Evolutionary conservation across 352 stramenopile species (phyloP).

Genomic region (Phytophthora litchii): DNA sequence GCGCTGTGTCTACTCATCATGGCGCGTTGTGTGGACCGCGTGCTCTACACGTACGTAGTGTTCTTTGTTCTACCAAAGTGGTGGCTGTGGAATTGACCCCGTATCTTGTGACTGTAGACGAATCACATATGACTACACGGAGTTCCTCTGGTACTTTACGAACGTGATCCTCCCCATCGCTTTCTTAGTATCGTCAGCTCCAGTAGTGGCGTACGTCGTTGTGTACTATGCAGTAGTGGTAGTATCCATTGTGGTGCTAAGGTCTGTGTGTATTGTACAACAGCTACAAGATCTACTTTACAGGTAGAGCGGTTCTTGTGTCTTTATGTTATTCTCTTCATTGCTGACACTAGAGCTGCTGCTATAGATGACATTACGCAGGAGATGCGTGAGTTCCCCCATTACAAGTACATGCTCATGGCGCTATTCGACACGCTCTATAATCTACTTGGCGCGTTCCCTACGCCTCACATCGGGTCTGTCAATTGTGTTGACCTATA

Average conservation of each 20-base stretch:
- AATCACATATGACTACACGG: constrained; percentile 89
- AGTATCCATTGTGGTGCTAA: background rate
- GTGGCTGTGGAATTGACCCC: background rate
- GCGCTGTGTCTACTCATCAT: constrained; percentile 79
- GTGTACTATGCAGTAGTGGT: background rate
- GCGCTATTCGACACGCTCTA: constrained; percentile 85
- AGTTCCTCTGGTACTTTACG: constrained; percentile 89
- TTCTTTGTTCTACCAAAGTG: background rate
- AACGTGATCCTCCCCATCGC: constrained; percentile 83
- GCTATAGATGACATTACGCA: constrained; percentile 77
- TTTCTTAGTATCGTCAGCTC: constrained; percentile 78
- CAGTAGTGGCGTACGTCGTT: constrained; percentile 65
- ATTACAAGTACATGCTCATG: constrained; percentile 91
- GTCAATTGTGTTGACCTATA: constrained; percentile 6
- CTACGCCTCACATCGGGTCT: constrained; percentile 85
- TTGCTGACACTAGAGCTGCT: constrained; percentile 1
- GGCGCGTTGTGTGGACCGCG: constrained; percentile 81
- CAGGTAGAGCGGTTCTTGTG: constrained; percentile 26
- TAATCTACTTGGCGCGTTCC: constrained; percentile 84
- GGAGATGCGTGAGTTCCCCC: constrained; percentile 82
- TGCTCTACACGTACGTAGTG: constrained; percentile 75
- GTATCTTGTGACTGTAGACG: constrained; percentile 45
- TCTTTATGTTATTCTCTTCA: background rate
- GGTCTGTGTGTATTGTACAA: background rate
- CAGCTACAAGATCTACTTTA: constrained; percentile 87